Conservation (phyloP, 805 yeast species). For the Wickerhamiella hasegawae region DNA sequence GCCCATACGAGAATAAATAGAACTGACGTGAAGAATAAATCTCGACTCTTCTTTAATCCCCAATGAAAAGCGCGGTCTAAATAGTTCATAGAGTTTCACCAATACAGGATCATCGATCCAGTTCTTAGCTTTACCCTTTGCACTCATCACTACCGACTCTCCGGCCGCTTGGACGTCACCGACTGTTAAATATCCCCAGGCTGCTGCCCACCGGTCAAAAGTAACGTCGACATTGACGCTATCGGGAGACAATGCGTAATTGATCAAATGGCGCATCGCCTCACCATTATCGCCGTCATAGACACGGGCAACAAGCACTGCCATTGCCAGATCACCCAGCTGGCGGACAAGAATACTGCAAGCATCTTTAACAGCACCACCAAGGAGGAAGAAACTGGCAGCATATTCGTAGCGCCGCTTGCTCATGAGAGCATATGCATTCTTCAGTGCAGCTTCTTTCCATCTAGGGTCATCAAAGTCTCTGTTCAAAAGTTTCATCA, state of each 20-base stretch:
- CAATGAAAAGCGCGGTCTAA: conserved; percentile 37
- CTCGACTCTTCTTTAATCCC: conserved; percentile 47
- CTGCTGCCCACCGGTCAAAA: conserved; percentile 47
- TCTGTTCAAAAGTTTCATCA: conserved; percentile 58
- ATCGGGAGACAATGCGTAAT: conserved; percentile 1
- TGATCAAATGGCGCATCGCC: conserved; percentile 26
- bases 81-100: conserved; percentile 42
- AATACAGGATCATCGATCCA: conserved; percentile 73
- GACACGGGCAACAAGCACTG: conserved; percentile 66
- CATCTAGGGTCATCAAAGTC: conserved; percentile 66
- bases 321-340: conserved; percentile 52
- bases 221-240: neutral
- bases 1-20: conserved; percentile 74
- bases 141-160: conserved; percentile 36
- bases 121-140: conserved; percentile 12
- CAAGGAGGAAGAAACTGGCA: conserved; percentile 74
- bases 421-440: conserved; percentile 79
- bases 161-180: conserved; percentile 35
- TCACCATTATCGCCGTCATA: conserved; percentile 44
- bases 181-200: conserved; percentile 66
- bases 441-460: conserved; percentile 79
- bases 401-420: conserved; percentile 80
- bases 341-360: conserved; percentile 57
- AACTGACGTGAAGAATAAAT: conserved; percentile 44
- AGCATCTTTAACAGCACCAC: conserved; percentile 59